A percentile compares a stretch with the other conserved stretches of the same genome.
Evolutionary conservation across 108 stramenopile species (phyloP).

Genomic region (Cyclostephanos invisitatus): DNA sequence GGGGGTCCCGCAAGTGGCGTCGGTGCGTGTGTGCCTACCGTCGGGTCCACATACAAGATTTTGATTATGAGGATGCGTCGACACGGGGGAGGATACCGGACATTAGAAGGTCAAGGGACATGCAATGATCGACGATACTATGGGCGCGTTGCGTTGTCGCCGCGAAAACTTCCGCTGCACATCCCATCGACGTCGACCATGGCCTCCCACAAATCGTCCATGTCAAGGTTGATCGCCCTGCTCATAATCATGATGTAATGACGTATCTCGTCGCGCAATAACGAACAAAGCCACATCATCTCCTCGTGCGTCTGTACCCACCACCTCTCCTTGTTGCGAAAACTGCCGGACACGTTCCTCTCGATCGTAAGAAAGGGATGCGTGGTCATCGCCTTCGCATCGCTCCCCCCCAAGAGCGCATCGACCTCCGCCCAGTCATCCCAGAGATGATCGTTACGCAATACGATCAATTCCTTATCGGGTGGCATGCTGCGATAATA

Average conservation of each 20-base stretch:
- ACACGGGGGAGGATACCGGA: too few species aligned
- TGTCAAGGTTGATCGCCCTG: conserved; percentile 23
- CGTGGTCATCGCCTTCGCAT: neutral
- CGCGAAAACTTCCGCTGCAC: conserved; percentile 1
- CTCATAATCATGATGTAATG: conserved; percentile 21
- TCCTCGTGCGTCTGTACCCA: neutral
- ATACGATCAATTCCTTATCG: conserved; percentile 42
- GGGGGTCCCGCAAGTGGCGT: too few species aligned
- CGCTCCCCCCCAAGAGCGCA: neutral
- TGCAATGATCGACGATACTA: too few species aligned
- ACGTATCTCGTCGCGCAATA: conserved; percentile 23
- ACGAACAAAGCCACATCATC: conserved; percentile 14
- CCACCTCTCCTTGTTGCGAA: conserved; percentile 3
- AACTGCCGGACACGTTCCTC: conserved; percentile 17
- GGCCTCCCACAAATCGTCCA: conserved; percentile 16
- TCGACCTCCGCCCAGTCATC: conserved; percentile 27
- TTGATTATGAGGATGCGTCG: too few species aligned
- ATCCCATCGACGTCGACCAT: conserved; percentile 16
- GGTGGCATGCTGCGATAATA: conserved; percentile 21
- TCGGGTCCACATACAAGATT: too few species aligned
- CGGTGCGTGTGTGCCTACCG: too few species aligned
- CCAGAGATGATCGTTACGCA: conserved; percentile 47
- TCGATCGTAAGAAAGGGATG: conserved; percentile 17
- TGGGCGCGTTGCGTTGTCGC: too few species aligned
- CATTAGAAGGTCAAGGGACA: too few species aligned